phyloP scores from a whole-genome alignment of 768 basidiomycete genomes.

The Hericium rajendrae region DNA sequence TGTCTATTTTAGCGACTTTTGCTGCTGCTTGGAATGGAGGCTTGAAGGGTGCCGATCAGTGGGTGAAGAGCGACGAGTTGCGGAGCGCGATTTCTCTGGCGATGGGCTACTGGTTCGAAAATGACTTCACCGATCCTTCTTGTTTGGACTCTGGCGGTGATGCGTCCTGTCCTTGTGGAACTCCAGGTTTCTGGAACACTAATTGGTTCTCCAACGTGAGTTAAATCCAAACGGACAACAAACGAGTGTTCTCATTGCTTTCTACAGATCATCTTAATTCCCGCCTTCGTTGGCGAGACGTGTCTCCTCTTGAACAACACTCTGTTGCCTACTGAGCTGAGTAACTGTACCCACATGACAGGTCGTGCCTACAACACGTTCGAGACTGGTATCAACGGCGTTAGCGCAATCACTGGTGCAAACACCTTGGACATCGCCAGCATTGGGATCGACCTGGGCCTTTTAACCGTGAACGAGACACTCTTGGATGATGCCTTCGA shows the following conservation, averaged over 20 bases:
- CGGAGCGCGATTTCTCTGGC: constrained; percentile 34
- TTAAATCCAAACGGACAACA: neutral
- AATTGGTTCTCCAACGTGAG: constrained; percentile 57
- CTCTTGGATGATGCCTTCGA: constrained; percentile 41
- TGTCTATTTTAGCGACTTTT: constrained; percentile 33
- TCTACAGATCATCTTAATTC: constrained; percentile 46
- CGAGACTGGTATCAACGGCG: constrained; percentile 24
- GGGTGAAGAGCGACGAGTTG: constrained; percentile 29
- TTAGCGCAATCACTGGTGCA: constrained; percentile 41
- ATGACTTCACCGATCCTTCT: constrained; percentile 42
- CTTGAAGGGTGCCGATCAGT: constrained; percentile 28
- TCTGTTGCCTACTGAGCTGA: constrained; percentile 32
- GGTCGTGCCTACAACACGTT: constrained; percentile 41
- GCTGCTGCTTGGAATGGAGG: constrained; percentile 51
- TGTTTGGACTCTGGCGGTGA: constrained; percentile 50
- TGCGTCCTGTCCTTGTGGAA: constrained; percentile 43
- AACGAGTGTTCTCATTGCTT: neutral
- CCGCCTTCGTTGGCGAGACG: constrained; percentile 40
- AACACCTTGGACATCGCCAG: constrained; percentile 54
- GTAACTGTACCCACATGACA: constrained; percentile 41
- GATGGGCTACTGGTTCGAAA: constrained; percentile 54
- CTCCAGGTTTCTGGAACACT: constrained; percentile 45
- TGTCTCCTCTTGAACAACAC: constrained; percentile 46
- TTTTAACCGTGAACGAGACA: constrained; percentile 30
- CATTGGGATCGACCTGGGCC: constrained; percentile 44